phyloP scores from a whole-genome alignment of 805 yeast species.

The Komagataella pastoris region DNA sequence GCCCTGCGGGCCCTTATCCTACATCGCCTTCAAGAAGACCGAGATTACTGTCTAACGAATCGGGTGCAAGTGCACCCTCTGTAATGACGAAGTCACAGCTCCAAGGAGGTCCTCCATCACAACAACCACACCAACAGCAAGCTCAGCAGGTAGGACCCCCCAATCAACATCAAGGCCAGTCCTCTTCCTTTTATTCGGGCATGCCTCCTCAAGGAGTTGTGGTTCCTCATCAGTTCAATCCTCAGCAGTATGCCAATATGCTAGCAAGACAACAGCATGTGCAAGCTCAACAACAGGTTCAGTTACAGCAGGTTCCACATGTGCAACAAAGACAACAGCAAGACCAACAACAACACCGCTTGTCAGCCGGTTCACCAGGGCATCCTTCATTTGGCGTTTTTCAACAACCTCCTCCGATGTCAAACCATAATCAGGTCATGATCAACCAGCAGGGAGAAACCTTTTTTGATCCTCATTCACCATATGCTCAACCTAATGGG shows the following conservation, averaged over 20 bases:
- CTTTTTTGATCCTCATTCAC: neutral
- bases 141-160: neutral
- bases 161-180: neutral
- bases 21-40: conserved; percentile 1
- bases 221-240: conserved; percentile 16
- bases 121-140: neutral
- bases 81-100: neutral
- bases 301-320: conserved; percentile 10
- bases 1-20: conserved; percentile 1
- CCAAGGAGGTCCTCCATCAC: conserved; percentile 1
- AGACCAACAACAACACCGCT: conserved; percentile 1
- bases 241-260: conserved; percentile 14
- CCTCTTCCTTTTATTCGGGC: neutral
- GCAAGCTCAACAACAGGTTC: conserved; percentile 2
- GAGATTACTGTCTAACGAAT: neutral
- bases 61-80: neutral
- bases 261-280: conserved; percentile 9
- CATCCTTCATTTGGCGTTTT: neutral
- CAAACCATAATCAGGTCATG: neutral
- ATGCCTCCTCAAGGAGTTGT: conserved; percentile 14
- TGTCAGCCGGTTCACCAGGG: neutral
- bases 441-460: neutral
- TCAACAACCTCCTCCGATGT: neutral
- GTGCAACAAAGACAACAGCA: conserved; percentile 2
- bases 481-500: neutral